Conservation (phyloP, 2,329 filamentous ascomycete species). For the Aspergillus sp. region DNA sequence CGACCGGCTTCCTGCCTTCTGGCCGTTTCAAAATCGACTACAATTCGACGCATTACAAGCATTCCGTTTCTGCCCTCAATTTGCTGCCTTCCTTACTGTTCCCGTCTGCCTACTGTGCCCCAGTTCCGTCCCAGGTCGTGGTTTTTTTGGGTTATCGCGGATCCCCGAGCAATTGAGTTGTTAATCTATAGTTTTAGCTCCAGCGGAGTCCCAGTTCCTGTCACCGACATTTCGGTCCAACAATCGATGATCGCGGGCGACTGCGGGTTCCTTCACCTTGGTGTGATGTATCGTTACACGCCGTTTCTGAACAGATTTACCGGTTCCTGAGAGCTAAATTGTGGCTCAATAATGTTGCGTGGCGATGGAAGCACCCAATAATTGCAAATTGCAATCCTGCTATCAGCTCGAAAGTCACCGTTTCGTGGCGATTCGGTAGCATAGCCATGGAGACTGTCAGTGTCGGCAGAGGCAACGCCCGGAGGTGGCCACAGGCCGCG, state of each 20-base stretch:
- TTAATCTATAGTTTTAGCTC: background rate
- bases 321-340: background rate
- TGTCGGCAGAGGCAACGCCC: background rate
- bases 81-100: background rate
- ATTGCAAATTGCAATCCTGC: background rate
- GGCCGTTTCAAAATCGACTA: background rate
- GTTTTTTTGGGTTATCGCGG: background rate
- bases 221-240: constrained; percentile 17
- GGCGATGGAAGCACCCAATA: background rate
- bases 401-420: background rate
- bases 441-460: background rate
- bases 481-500: background rate
- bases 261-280: background rate
- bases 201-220: constrained; percentile 11
- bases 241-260: constrained; percentile 14
- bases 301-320: background rate
- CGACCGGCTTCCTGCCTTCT: constrained; percentile 1
- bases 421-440: background rate
- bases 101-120: background rate
- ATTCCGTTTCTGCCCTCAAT: background rate
- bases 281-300: background rate
- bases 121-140: background rate
- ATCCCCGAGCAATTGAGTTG: background rate
- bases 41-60: background rate
- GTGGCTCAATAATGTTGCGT: background rate